Percentiles rank a stretch among this genome's conserved stretches.
These are phyloP conservation scores for Ogataea chonburiensis DNA, from an alignment of 805 yeast species.

Conservation along the genomic window DNA sequence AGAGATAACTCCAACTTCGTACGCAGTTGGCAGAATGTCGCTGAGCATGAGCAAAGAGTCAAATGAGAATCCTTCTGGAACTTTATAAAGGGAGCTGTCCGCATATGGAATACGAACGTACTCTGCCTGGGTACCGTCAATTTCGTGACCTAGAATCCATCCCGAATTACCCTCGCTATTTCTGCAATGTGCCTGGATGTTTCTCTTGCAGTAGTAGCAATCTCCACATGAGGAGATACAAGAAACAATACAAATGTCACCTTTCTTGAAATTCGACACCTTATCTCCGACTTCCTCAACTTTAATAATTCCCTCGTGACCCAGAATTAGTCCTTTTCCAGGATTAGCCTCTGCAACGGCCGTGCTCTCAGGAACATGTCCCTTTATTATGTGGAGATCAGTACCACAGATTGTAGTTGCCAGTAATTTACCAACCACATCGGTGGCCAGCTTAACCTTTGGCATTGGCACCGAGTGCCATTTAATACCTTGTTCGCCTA, in stretches of 20 bases:
- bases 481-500: constrained; percentile 42
- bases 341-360: constrained; percentile 31
- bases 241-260: constrained; percentile 62
- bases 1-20: constrained; percentile 63
- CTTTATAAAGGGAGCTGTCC: constrained; percentile 38
- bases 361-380: constrained; percentile 54
- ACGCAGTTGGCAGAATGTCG: constrained; percentile 66
- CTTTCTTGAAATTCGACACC: constrained; percentile 49
- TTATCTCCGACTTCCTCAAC: constrained; percentile 48
- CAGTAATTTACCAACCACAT: constrained; percentile 54
- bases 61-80: constrained; percentile 32
- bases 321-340: constrained; percentile 39
- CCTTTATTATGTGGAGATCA: constrained; percentile 61
- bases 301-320: constrained; percentile 63
- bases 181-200: constrained; percentile 60
- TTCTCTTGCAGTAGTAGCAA: constrained; percentile 54
- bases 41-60: constrained; percentile 60
- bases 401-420: constrained; percentile 66
- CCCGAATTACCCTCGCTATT: constrained; percentile 43
- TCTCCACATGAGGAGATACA: constrained; percentile 63
- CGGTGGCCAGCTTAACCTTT: constrained; percentile 43
- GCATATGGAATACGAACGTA: constrained; percentile 55
- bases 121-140: constrained; percentile 70
- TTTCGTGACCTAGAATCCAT: constrained; percentile 53
- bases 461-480: constrained; percentile 44